Conservation (phyloP, 2,329 filamentous ascomycete genomes). For the Colletotrichum echinochloae region DNA sequence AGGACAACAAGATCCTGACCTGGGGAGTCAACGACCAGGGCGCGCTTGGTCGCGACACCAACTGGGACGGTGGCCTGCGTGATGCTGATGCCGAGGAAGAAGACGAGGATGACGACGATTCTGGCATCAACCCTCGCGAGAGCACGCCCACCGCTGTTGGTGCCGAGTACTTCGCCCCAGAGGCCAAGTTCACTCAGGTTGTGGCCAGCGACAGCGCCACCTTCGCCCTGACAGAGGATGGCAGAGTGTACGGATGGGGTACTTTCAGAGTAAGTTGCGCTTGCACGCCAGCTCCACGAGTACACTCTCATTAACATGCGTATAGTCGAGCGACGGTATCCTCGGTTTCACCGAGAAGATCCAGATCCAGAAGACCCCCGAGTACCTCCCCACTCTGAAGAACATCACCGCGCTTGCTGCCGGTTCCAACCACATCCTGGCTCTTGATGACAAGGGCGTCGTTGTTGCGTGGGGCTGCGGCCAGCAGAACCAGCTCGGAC, state of each 20-base stretch:
- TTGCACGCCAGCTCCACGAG: background rate
- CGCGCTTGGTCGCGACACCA: constrained; percentile 79
- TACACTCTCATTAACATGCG: constrained; percentile 7
- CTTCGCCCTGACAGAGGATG: constrained; percentile 81
- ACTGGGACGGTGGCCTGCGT: constrained; percentile 72
- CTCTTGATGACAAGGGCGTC: constrained; percentile 72
- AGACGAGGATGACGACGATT: constrained; percentile 66
- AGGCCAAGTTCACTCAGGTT: constrained; percentile 73
- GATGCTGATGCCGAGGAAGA: constrained; percentile 61
- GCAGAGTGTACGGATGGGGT: constrained; percentile 85
- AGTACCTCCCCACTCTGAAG: constrained; percentile 68
- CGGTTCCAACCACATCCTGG: constrained; percentile 78
- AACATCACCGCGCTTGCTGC: constrained; percentile 74
- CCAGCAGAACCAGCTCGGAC: constrained; percentile 73
- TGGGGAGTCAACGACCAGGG: constrained; percentile 92
- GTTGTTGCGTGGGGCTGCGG: constrained; percentile 80
- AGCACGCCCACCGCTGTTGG: constrained; percentile 73
- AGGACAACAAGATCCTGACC: constrained; percentile 83
- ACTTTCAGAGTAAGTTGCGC: constrained; percentile 70
- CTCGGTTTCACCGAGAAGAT: constrained; percentile 71
- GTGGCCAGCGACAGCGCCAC: constrained; percentile 80
- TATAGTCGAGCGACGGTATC: constrained; percentile 67
- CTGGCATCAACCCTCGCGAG: constrained; percentile 78
- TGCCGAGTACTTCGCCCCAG: constrained; percentile 68
- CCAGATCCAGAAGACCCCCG: constrained; percentile 59